Base-by-base conservation (phyloP, 352 stramenopile genomes). In the Thraustotheca clavata region DNA sequence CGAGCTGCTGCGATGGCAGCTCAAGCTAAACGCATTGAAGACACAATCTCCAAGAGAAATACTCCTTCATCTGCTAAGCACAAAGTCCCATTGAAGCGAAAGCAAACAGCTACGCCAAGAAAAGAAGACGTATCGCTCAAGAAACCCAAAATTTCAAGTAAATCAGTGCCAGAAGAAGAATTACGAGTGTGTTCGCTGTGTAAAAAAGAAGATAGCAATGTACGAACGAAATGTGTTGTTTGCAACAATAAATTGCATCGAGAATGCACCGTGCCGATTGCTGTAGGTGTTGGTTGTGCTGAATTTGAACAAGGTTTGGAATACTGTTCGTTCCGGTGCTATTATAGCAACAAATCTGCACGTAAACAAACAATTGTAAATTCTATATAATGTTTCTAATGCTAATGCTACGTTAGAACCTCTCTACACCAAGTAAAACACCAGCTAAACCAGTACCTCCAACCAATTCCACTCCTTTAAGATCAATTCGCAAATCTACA, bases 251-350 rank as follows among this genome's bases (percentile, higher is more conserved):
- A 24, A 12, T 5, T 65, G 32, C 57, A 65, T 27, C 40, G 29
- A n/a, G 4, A 40, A 20, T 65, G 57, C 27, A 54, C 57, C 33
- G 40, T 26, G 9, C 24, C 57, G 7, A 49, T 65, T 24, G 57
- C 57, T 9, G 5, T 6, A 27, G 36, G n/a, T 4, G 18, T 65
- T 18, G 38, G 38, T 2, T 0, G n/a, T 4, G 36, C 16, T 7
- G 11, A 11, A 20, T 65, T 65, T 54, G 4, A 27, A 0, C 22
- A 35, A 4, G 24, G n/a, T n/a, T 32, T 0, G n/a, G 57, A 24
- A 12, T 65, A 54, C n/a, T 65, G 57, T 32, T 65, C 57, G 36
- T 27, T 52, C 22, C 4, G 18, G 8, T 65, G 57, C 24, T 65
- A 65, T 33, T 36, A 50, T 31, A 20, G 43, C 8, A 32, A 65